Conservation (phyloP, 805 yeast species). For the Kuraishia floccosa region DNA sequence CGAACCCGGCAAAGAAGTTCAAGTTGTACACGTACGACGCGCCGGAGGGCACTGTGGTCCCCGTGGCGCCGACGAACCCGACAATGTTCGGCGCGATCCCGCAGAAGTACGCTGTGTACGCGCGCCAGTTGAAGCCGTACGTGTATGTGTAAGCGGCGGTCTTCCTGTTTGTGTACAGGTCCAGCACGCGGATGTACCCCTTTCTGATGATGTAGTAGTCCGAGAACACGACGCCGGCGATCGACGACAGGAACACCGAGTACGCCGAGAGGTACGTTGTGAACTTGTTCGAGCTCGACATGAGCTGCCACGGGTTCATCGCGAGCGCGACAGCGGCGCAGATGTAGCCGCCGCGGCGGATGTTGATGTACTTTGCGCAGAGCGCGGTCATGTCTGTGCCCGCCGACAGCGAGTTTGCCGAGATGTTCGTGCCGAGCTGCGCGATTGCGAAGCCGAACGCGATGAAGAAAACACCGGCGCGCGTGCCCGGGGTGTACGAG, state of each 20-base stretch:
- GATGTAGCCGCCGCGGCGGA: slow-evolving; percentile 71
- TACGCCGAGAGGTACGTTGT: slow-evolving; percentile 76
- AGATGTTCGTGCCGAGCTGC: slow-evolving; percentile 68
- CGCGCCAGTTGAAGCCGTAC: slow-evolving; percentile 76
- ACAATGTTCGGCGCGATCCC: slow-evolving; percentile 79
- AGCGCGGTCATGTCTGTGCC: slow-evolving; percentile 66
- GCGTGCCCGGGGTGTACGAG: slow-evolving; percentile 38
- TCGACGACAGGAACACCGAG: slow-evolving; percentile 71
- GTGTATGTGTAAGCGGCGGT: slow-evolving; percentile 47
- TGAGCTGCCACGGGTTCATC: slow-evolving; percentile 78
- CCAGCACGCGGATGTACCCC: slow-evolving; percentile 54
- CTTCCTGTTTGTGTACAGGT: slow-evolving; percentile 42
- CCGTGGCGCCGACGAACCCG: slow-evolving; percentile 81
- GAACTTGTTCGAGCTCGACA: slow-evolving; percentile 58
- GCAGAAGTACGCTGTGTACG: slow-evolving; percentile 64
- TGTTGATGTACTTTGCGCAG: slow-evolving; percentile 52
- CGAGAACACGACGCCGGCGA: slow-evolving; percentile 64
- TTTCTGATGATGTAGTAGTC: slow-evolving; percentile 68
- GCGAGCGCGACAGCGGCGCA: slow-evolving; percentile 64
- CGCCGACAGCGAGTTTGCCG: slow-evolving; percentile 61
- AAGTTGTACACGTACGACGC: slow-evolving; percentile 65
- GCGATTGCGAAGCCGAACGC: slow-evolving; percentile 63
- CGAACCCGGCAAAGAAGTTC: slow-evolving; percentile 70
- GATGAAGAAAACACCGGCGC: slow-evolving; percentile 75
- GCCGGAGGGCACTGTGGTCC: slow-evolving; percentile 63